Evolutionary conservation across 1,284 basidiomycete species (phyloP).

Genomic region (Athelia sp.): DNA sequence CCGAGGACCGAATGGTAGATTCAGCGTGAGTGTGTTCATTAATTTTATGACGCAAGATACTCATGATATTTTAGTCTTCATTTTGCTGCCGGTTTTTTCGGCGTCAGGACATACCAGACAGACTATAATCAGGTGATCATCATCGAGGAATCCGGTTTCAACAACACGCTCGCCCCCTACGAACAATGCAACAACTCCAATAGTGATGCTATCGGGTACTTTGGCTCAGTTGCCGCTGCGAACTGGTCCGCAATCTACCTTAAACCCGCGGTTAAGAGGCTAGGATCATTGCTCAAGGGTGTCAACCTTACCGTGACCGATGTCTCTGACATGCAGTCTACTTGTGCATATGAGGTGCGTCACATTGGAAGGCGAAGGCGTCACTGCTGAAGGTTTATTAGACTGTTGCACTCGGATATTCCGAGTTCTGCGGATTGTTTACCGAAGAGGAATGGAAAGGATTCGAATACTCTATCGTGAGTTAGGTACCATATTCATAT

Average conservation of each 20-base stretch:
- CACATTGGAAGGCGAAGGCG: not conserved
- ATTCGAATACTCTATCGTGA: conserved; percentile 47
- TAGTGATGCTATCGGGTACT: conserved; percentile 18
- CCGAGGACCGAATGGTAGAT: conserved; percentile 50
- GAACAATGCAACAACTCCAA: conserved; percentile 22
- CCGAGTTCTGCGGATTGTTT: conserved; percentile 48
- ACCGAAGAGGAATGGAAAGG: conserved; percentile 65
- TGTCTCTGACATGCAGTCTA: conserved; percentile 41
- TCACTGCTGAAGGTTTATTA: conserved; percentile 19
- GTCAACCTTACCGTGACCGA: conserved; percentile 43
- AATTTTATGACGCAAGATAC: not conserved
- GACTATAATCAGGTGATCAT: conserved; percentile 47
- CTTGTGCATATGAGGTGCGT: conserved; percentile 55
- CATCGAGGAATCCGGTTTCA: conserved; percentile 46
- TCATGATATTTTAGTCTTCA: conserved; percentile 28
- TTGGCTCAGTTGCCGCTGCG: conserved; percentile 22
- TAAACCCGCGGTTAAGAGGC: conserved; percentile 40
- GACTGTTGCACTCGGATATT: conserved; percentile 64
- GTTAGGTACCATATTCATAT: conserved; percentile 13
- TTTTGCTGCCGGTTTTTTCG: conserved; percentile 61
- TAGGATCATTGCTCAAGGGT: conserved; percentile 42
- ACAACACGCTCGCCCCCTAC: conserved; percentile 52
- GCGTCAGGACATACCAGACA: conserved; percentile 40
- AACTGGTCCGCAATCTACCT: conserved; percentile 56
- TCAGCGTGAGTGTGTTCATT: conserved; percentile 37